A percentile compares a stretch with the other conserved stretches of the same genome.
Conservation (phyloP, 2,329 filamentous ascomycete genomes). For the Neospermospora avenae region DNA sequence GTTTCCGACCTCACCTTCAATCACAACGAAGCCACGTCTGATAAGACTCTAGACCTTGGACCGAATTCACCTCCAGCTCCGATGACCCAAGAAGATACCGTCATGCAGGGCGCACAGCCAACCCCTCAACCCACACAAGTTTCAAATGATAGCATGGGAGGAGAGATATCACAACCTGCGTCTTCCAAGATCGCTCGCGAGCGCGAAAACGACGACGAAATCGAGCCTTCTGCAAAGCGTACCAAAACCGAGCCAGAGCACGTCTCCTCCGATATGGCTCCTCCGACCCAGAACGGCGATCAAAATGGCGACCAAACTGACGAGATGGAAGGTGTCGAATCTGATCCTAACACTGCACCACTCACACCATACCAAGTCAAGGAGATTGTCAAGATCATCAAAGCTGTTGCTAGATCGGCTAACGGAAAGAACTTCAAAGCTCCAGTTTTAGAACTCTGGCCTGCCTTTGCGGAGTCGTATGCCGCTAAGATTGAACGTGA, state of each 20-base stretch:
- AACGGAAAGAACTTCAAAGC: slow-evolving; percentile 71
- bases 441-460: slow-evolving; percentile 73
- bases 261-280: slow-evolving; percentile 21
- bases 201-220: slow-evolving; percentile 69
- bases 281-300: slow-evolving; percentile 26
- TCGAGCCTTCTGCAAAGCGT: slow-evolving; percentile 73
- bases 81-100: not conserved
- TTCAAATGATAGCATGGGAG: slow-evolving; percentile 27
- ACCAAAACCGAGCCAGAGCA: slow-evolving; percentile 63
- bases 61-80: not conserved
- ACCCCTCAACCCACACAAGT: not conserved
- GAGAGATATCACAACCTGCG: slow-evolving; percentile 34
- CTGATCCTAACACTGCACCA: slow-evolving; percentile 3
- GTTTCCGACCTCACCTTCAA: not conserved
- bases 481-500: slow-evolving; percentile 67
- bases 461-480: slow-evolving; percentile 73
- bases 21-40: not conserved
- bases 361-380: slow-evolving; percentile 59
- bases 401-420: slow-evolving; percentile 82
- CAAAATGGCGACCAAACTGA: slow-evolving; percentile 4
- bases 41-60: not conserved
- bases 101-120: not conserved
- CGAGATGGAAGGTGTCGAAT: slow-evolving; percentile 3
- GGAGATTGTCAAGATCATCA: slow-evolving; percentile 63
- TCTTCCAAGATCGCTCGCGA: slow-evolving; percentile 64